Conservation (phyloP, 768 basidiomycete genomes). For the Clavulina sp. region DNA sequence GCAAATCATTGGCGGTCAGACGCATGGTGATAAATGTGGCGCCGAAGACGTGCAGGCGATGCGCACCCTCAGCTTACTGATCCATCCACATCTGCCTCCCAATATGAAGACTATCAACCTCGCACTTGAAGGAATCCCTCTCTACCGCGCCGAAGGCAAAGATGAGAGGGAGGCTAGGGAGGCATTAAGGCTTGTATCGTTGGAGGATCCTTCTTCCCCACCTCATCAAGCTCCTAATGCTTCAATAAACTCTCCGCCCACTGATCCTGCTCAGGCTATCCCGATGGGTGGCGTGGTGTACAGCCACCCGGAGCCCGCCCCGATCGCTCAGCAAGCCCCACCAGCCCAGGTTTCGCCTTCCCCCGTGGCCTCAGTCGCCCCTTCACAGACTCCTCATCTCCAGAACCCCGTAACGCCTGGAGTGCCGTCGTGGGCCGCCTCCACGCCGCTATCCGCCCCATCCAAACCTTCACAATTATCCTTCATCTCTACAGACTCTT, state of each 20-base stretch:
- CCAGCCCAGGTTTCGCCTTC: too few species aligned
- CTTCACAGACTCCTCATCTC: too few species aligned
- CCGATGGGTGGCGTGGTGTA: not conserved
- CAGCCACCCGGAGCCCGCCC: not conserved
- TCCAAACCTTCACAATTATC: too few species aligned
- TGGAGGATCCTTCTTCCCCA: too few species aligned
- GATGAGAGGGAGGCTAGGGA: conserved; percentile 38
- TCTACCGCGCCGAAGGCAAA: conserved; percentile 40
- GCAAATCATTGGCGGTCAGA: not conserved
- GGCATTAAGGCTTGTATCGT: conserved; percentile 22
- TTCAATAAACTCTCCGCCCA: too few species aligned
- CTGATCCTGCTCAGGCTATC: conserved; percentile 1
- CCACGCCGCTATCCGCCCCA: too few species aligned
- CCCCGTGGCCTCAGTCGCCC: too few species aligned
- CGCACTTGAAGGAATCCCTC: conserved; percentile 38
- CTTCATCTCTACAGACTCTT: too few species aligned
- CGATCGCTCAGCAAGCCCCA: not conserved
- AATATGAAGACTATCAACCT: conserved; percentile 52
- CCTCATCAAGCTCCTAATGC: too few species aligned
- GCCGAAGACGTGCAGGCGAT: conserved; percentile 1
- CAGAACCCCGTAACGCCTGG: too few species aligned
- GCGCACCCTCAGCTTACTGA: conserved; percentile 33
- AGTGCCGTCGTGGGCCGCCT: too few species aligned
- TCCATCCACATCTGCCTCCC: conserved; percentile 71
- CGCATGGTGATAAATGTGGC: not conserved